Evolutionary conservation across 1,139 yeast genomes (phyloP), one percentile per base, ranked within the genome.

Genomic region (Taphrina confusa): DNA sequence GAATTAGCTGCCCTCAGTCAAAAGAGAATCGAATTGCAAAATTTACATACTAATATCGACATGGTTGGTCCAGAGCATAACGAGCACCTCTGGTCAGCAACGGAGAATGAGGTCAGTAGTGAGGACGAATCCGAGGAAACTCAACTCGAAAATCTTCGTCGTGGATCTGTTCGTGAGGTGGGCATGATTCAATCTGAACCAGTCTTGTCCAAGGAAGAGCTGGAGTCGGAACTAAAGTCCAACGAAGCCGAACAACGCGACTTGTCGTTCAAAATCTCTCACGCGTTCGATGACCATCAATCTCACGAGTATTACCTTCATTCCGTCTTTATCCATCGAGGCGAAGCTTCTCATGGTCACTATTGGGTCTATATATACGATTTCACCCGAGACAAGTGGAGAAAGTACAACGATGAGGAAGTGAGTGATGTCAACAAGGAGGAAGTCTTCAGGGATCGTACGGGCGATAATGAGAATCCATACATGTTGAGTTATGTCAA

Each of bases 341-440:
- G 98, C 5, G 95, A 90, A 68, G 98, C 96, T 1, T 84, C 90
- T 61, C 91, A 87, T 69, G 98, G 98, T 2, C 98, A 92, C 72
- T 92, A 92, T 71, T 92, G 97, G 97, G 82, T 91, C 14, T 92
- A 91, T 70, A 91, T 92, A 64, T 82, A 81, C 65, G 97, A 92
- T 71, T 82, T 84, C 11, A 79, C 79, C 64, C 76, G 78, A 16
- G 80, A 81, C 49, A 75, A 86, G 33, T 92, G 83, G 80, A 77
- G 97, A 63, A 91, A 88, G 76, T 92, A 92, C 72, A 92, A 92
- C 69, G 98, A 92, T 73, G 97, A 92, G 69, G 79, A 80, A 12
- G 95, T 92, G 18, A 83, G 89, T 0, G 95, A 86, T 66, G 96
- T 87, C 0, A 79, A 84, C 0, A 77, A 78, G 5, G 77, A 80